Evolutionary conservation across 129 eudicot genomes (phyloP), one percentile per base, ranked within the genome.

Genomic region (Saposhnikovia divaricata): DNA sequence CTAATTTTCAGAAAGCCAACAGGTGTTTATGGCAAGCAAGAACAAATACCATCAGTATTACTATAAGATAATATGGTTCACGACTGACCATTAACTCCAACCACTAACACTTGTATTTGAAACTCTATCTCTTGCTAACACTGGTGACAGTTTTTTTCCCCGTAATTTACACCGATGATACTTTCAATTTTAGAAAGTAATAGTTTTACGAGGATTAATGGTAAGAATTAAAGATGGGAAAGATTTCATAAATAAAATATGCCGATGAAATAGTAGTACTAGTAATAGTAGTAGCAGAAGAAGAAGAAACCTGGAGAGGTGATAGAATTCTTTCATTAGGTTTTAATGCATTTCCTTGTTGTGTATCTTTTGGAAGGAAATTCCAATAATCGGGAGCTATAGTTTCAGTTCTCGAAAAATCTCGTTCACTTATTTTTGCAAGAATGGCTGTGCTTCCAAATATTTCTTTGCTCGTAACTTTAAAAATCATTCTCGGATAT

Each of bases 311-410:
- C 91, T 95, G 99, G 6, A 88, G 82, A 84, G 83, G 99, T 46
- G 89, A 86, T 51, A 95, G 85, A 82, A 89, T 84, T 85, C 88
- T 89, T 82, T 82, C 91, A 78, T 83, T 84, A 70, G 87, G 79
- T 57, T 83, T 70, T 72, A 72, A 78, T 53, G 73, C 59, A 40
- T 83, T 78, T 78, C 80, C 85, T 74, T 76, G 87, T 50, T 85
- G 86, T 45, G 85, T 71, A 81, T 92, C 97, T 50, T 72, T 43
- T 13, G 91, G 87, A 70, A 95, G 78, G 76, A 92, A 77, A 84
- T 92, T 88, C 99, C 99, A 95, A 88, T 89, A 92, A 79, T 92
- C 98, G 34, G 78, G 76, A 55, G 97, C 87, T 59, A 87, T 55
- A 25, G 50, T 27, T 51, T 50, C 74, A 15, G 23, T 79, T 75